phyloP scores from a whole-genome alignment of 2,329 filamentous ascomycete genomes.

The Phyllosticta citrichinensis region DNA sequence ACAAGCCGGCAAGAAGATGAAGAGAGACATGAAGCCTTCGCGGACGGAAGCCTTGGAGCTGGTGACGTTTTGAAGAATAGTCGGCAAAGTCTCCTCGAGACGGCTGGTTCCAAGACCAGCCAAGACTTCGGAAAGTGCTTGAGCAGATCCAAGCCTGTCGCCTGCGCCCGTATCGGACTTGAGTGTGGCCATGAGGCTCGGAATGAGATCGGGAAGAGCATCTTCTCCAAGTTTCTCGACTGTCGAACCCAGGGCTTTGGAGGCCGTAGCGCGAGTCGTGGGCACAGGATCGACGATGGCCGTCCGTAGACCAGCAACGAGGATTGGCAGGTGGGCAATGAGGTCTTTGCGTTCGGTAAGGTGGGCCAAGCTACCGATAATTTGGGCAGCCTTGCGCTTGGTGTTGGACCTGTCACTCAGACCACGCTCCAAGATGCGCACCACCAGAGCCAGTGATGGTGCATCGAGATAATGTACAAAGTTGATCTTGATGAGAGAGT shows the following conservation, averaged over 20 bases:
- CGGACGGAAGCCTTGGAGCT: conserved; percentile 83
- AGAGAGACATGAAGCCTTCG: conserved; percentile 98
- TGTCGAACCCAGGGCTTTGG: conserved; percentile 89
- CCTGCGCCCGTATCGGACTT: conserved; percentile 95
- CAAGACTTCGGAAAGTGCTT: conserved; percentile 91
- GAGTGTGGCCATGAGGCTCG: conserved; percentile 92
- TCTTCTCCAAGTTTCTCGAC: conserved; percentile 98
- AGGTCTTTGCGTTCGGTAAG: conserved; percentile 94
- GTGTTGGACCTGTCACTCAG: conserved; percentile 84
- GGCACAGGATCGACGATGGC: conserved; percentile 94
- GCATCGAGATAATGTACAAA: conserved; percentile 98
- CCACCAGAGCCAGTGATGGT: conserved; percentile 86
- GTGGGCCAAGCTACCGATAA: conserved; percentile 95
- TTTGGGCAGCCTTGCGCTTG: conserved; percentile 92
- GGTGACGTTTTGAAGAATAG: conserved; percentile 89
- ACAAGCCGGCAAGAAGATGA: conserved; percentile 97
- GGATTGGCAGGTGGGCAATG: conserved; percentile 76
- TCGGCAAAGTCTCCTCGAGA: conserved; percentile 90
- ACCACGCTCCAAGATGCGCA: conserved; percentile 88
- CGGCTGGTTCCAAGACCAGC: conserved; percentile 87
- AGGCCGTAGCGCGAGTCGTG: conserved; percentile 89
- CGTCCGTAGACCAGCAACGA: conserved; percentile 79
- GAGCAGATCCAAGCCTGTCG: conserved; percentile 89
- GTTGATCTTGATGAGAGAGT: conserved; percentile 92
- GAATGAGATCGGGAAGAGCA: conserved; percentile 90